phyloP scores from a whole-genome alignment of 148 eudicot species.

The Chenopodium formosanum region DNA sequence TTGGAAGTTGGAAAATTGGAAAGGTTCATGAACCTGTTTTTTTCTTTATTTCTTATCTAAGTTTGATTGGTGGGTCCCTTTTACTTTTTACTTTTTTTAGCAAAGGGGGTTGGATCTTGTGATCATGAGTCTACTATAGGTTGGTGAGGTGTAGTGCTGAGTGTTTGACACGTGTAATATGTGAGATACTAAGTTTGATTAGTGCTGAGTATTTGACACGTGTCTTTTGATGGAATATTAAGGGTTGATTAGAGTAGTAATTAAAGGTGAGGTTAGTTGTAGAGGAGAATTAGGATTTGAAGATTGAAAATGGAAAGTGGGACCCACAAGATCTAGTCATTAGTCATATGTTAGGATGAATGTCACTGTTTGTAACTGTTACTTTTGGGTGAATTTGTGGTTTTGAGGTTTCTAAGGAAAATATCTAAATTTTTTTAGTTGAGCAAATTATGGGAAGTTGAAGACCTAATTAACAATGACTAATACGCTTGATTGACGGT shows the following conservation, averaged over 20 bases:
- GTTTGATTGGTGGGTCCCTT: constrained; percentile 11
- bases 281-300: not conserved
- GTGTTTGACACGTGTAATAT: not conserved
- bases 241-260: not conserved
- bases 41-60: constrained; percentile 11
- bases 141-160: too few species aligned
- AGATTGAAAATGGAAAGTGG: not conserved
- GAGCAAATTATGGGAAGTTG: too few species aligned
- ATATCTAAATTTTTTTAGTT: not conserved
- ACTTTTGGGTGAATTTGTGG: not conserved
- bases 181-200: not conserved
- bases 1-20: constrained; percentile 10
- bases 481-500: too few species aligned
- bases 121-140: constrained; percentile 6
- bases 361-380: too few species aligned
- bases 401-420: not conserved
- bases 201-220: not conserved
- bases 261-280: not conserved
- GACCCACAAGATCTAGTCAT: not conserved
- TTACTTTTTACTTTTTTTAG: too few species aligned
- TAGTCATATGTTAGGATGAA: too few species aligned
- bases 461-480: too few species aligned
- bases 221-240: not conserved
- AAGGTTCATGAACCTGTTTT: constrained; percentile 35
- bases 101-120: not conserved